Evolutionary conservation across 306 rosid genomes (phyloP), one percentile per base, ranked within the genome.

Genomic region (Trifolium fragiferum): DNA sequence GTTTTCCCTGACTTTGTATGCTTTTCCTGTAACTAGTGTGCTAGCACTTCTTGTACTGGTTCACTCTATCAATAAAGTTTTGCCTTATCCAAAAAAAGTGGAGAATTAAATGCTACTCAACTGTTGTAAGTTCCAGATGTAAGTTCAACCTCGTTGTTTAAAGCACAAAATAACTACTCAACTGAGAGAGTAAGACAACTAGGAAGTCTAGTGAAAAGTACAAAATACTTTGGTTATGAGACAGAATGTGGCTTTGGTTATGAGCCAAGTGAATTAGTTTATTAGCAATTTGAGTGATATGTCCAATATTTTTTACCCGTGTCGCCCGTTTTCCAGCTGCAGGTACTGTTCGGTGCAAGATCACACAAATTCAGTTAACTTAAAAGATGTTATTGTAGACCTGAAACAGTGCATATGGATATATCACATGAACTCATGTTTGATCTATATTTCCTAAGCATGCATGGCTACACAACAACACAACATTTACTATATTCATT

Each of bases 281-380:
- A 66, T 89, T 95, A 66, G 89, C 84, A 68, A 90, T 86, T 30
- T 87, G 85, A 21, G 97, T 92, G 40, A 90, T 89, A 78, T 92
- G 99, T 30, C 99, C 98, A 73, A 95, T 77, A 82, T 92, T 90
- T 77, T 98, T 96, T 15, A 70, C 86, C 77, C 93, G 90, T 32
- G 93, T 87, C 7, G 87, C 90, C 68, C 1, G 87, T 75, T 81
- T 89, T 54, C 93, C 96, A 65, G 78, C 60, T 35, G 95, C 88
- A 37, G 92, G 86, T 44, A 84, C 14, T 23, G 99, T 87, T 76
- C 89, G 92, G 98, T 92, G 82, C 86, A 84, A 72, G 60, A 78
- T 5, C 76, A 82, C 47, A 65, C 44, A 70, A 82, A 8, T 65
- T 44, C 19, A 49, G 79, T 66, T 44, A 77, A 79, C 27, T 1